Conservation (phyloP, 768 basidiomycete species). For the Lactarius sp. region DNA sequence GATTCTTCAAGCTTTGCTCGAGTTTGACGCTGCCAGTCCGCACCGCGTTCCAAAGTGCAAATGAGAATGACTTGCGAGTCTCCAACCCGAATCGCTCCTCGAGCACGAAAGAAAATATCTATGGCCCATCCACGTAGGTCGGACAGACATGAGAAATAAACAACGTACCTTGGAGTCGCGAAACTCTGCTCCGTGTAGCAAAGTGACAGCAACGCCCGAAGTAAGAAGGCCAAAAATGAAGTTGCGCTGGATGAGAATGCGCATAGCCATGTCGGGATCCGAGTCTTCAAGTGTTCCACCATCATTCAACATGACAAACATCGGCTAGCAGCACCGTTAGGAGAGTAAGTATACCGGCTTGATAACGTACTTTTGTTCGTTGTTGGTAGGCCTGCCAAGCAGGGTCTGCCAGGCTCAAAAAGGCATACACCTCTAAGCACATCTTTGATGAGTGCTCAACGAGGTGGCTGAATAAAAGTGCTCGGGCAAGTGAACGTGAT, state of each 20-base stretch:
- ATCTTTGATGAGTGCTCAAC: constrained; percentile 29
- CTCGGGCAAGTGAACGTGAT: constrained; percentile 50
- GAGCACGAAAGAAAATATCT: constrained; percentile 61
- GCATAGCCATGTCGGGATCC: constrained; percentile 25
- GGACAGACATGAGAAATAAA: not conserved
- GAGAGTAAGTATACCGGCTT: not conserved
- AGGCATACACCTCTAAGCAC: constrained; percentile 41
- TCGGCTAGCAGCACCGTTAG: constrained; percentile 43
- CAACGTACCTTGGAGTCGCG: constrained; percentile 56
- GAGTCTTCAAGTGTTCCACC: constrained; percentile 36
- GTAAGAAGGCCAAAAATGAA: constrained; percentile 48
- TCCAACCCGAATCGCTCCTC: constrained; percentile 30
- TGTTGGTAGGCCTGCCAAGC: constrained; percentile 45
- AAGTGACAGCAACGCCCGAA: constrained; percentile 46
- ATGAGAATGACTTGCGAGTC: constrained; percentile 19
- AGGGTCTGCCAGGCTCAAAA: constrained; percentile 42
- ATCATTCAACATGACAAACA: constrained; percentile 60
- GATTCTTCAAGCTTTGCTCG: not conserved
- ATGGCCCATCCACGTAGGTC: not conserved
- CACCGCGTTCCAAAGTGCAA: constrained; percentile 25
- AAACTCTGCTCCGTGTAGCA: constrained; percentile 52
- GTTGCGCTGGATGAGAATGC: constrained; percentile 43
- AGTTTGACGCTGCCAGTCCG: constrained; percentile 19
- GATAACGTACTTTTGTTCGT: constrained; percentile 35
- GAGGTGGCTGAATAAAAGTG: constrained; percentile 48